A percentile compares a stretch with the other conserved stretches of the same genome.
phyloP scores from a whole-genome alignment of 768 basidiomycete genomes.

The Brasilioporus rufonigricans region DNA sequence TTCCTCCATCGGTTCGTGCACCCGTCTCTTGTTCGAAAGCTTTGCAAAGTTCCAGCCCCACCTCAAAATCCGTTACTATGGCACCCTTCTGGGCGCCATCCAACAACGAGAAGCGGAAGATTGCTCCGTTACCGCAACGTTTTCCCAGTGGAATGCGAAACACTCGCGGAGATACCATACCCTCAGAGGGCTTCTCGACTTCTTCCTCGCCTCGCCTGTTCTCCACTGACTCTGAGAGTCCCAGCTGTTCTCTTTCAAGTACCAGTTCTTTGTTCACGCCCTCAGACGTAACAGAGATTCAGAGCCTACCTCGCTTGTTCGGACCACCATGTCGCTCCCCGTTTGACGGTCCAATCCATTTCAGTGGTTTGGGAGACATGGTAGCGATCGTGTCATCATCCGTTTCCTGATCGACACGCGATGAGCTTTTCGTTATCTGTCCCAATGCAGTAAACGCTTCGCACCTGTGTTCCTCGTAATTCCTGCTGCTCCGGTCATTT shows the following conservation, averaged over 20 bases:
- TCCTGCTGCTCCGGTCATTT: no score
- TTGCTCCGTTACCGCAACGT: constrained; percentile 6
- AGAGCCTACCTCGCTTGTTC: neutral
- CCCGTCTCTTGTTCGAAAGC: neutral
- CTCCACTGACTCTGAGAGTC: neutral
- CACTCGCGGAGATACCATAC: neutral
- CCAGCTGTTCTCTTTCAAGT: constrained; percentile 4
- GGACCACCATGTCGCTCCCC: neutral
- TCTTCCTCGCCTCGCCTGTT: constrained; percentile 5
- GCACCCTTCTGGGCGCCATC: neutral
- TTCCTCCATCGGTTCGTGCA: neutral
- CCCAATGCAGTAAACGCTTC: no score
- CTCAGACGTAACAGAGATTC: neutral
- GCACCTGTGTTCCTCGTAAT: no score
- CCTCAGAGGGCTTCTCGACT: constrained; percentile 7
- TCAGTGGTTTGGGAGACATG: no score
- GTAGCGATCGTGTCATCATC: no score
- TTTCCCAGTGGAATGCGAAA: neutral
- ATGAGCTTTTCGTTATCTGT: no score
- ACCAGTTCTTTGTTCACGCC: neutral
- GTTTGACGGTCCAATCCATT: neutral
- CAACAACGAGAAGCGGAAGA: constrained; percentile 5
- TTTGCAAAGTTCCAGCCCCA: constrained; percentile 1
- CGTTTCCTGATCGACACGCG: no score
- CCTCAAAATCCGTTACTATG: constrained; percentile 8